These are phyloP conservation scores for Beauveria asiatica DNA, from an alignment of 2,329 filamentous ascomycete species.

Conservation along the genomic window DNA sequence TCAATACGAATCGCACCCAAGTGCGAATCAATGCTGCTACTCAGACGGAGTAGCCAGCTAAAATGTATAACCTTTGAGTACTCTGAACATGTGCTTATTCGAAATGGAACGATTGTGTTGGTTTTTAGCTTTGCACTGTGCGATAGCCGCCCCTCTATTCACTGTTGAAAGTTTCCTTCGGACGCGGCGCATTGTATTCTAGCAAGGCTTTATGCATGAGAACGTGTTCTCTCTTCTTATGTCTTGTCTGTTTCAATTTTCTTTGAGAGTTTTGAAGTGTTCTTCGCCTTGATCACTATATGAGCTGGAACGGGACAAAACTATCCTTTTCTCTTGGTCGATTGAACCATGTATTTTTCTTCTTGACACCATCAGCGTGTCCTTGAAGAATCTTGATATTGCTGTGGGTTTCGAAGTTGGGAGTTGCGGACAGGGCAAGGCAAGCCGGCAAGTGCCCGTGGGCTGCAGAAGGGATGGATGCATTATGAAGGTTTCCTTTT, in stretches of 20 bases:
- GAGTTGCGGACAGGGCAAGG: not conserved
- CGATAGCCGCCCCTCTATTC: not conserved
- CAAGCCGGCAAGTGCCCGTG: not conserved
- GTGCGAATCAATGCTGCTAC: conserved; percentile 10
- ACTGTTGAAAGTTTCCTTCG: not conserved
- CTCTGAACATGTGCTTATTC: conserved; percentile 8
- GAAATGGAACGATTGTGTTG: conserved; percentile 1
- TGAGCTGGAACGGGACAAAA: conserved; percentile 8
- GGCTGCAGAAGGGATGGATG: not conserved
- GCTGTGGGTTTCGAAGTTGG: not conserved
- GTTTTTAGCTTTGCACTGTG: not conserved
- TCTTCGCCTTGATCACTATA: conserved; percentile 4
- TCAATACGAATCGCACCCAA: not conserved
- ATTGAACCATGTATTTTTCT: not conserved
- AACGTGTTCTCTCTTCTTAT: not conserved
- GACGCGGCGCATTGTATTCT: conserved; percentile 1
- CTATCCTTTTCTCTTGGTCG: not conserved
- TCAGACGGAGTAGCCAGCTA: not conserved
- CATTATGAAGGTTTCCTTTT: not conserved
- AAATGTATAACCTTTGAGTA: conserved; percentile 19
- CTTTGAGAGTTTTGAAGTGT: conserved; percentile 4
- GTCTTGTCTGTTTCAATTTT: not conserved
- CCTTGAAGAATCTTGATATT: not conserved
- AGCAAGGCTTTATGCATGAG: not conserved
- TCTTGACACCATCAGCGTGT: not conserved